Base-by-base conservation (phyloP, 257 asterid genomes). In the Capsicum pubescens region DNA sequence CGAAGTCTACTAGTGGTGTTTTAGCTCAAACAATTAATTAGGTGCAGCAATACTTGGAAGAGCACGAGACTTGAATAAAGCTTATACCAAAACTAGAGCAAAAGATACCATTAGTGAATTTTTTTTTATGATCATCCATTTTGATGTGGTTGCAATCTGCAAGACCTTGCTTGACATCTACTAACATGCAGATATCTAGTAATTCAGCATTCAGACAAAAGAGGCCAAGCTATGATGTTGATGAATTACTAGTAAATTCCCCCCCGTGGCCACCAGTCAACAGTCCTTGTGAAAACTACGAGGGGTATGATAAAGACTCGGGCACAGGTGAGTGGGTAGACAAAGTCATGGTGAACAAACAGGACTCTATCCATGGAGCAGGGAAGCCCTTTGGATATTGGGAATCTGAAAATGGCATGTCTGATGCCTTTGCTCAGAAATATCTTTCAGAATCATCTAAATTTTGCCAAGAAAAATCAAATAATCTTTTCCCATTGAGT, bases 301-400 rank as follows among this genome's bases (percentile, higher is more conserved):
- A 78, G 42, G 95, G 86, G n/a, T 94, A 92, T 57, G 98, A 93
- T 44, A 89, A 88, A 88, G 98, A 94, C 82, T 83, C 87, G 57
- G 88, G 91, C 86, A 84, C 94, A 2, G 97, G 95, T 55, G 99
- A 92, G 86, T 96, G 99, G 99, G 97, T 94, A 78, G 99, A 96
- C 92, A 96, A 96, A 89, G 92, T 91, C 82, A 96, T 96, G 99
- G 98, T 96, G 85, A 94, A 94, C 93, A 94, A 89, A 91, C 95
- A 90, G 87, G 97, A 93, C 63, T 82, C 88, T 4, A 16, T 79
- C 21, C 54, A 81, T 39, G 90, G 90, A 32, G 83, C 83, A 17
- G 89, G 83, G 81, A 91, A 84, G 83, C 90, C 94, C 0, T 70
- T 86, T 15, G 83, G 68, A 55, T 85, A 85, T 61, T 87, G 92